Evolutionary conservation across 352 stramenopile genomes (phyloP), one percentile per base, ranked within the genome.

Genomic region (Phytopythium chamaehyphon): DNA sequence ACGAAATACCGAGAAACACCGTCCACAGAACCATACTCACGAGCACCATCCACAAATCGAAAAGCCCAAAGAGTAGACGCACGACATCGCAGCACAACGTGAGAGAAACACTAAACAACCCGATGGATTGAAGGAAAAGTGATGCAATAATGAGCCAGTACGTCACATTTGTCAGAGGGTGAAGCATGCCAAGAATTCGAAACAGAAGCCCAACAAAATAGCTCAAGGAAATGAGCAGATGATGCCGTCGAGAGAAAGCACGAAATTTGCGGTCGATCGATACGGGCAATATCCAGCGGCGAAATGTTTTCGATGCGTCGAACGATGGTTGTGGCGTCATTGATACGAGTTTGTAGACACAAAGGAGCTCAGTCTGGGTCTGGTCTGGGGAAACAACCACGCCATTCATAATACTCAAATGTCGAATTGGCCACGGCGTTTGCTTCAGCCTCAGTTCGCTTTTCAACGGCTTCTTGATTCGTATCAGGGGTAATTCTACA

Each of bases 1-100:
- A 52, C 10, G 47, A 52, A 14, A 52, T 52, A 2, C 31, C 47
- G 47, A 52, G 35, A 36, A 52, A 52, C 31, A 52, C 35, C 6
- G 35, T 43, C 47, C 47, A 52, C 26, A 52, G 21, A 36, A 33
- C 22, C 33, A 52, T 22, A 31, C 35, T 22, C 7, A 44, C 11
- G 6, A 52, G 31, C 33, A 52, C 15, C 33, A 44, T 15, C 33
- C 47, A 52, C 31, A 36, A 31, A 7, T 52, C 47, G 21, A 52
- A 44, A 2, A 33, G 6, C 15, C 35, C 16, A 22, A 52, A 44
- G 1, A 52, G 31, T 18, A 52, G 14, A 1, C 47, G 33, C 1
- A 52, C 35, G 11, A 44, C 35, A n/a, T 52, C 33, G 12, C 10
- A 44, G 35, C 33, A 36, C n/a, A 52, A 12, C n/a, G 47, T 15